Conservation (phyloP, 2,329 filamentous ascomycete genomes). For the Monosporascus ibericus region DNA sequence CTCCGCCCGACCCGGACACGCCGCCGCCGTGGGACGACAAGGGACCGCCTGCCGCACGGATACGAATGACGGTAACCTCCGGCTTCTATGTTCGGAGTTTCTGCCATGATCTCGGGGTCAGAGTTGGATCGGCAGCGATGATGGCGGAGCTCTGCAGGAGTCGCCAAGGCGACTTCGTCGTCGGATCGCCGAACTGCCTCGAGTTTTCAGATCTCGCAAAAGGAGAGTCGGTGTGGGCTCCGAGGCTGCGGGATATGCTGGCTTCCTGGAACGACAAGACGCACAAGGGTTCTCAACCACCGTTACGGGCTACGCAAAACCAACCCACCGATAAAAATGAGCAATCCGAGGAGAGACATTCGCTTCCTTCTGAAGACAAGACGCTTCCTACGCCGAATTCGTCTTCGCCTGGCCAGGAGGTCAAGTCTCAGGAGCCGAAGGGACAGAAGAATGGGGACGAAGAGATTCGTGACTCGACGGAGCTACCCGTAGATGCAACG, state of each 20-base stretch:
- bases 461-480: neutral
- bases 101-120: constrained; percentile 83
- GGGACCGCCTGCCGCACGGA: constrained; percentile 68
- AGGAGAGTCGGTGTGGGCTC: constrained; percentile 78
- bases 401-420: constrained; percentile 5
- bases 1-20: constrained; percentile 38
- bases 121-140: constrained; percentile 72
- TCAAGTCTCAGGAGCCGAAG: constrained; percentile 1
- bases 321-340: neutral
- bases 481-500: neutral
- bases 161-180: constrained; percentile 72
- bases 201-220: constrained; percentile 71
- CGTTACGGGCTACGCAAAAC: constrained; percentile 11
- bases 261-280: constrained; percentile 32
- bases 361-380: neutral
- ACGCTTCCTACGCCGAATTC: constrained; percentile 5
- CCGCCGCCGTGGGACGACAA: constrained; percentile 54
- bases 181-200: constrained; percentile 65
- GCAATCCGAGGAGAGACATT: neutral
- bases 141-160: constrained; percentile 82
- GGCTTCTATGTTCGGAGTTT: constrained; percentile 96
- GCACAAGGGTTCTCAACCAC: constrained; percentile 2
- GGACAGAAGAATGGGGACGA: neutral
- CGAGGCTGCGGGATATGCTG: constrained; percentile 56
- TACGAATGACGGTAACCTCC: constrained; percentile 88